Percentiles rank a stretch among this genome's conserved stretches.
Conservation (phyloP, 805 yeast genomes). For the Yarrowia hollandica region DNA sequence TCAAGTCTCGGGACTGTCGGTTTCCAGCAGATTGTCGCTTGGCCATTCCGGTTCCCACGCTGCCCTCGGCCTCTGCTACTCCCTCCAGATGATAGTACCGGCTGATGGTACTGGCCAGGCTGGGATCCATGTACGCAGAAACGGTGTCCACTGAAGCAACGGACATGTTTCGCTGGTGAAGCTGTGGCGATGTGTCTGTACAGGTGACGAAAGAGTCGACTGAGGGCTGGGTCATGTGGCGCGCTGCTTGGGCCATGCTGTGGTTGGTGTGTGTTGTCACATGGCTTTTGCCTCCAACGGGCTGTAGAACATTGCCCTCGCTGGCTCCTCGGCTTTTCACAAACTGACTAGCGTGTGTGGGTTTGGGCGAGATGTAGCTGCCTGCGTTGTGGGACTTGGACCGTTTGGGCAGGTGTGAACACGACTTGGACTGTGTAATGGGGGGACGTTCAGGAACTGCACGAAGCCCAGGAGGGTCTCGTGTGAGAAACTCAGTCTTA, state of each 20-base stretch:
- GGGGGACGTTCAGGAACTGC: background rate
- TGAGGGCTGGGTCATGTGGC: background rate
- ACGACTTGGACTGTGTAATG: slow-evolving; percentile 3
- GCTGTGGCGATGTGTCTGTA: background rate
- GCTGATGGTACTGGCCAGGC: background rate
- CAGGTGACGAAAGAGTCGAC: slow-evolving; percentile 15
- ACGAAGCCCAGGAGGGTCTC: no score
- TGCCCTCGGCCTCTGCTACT: background rate
- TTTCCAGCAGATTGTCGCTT: no score
- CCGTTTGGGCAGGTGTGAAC: background rate
- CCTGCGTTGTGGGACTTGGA: background rate
- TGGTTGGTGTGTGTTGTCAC: background rate
- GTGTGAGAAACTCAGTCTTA: no score
- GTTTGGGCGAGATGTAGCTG: background rate
- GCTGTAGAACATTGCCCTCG: no score
- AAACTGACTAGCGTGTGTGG: background rate
- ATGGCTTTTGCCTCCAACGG: no score
- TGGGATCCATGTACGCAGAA: background rate
- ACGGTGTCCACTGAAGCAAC: slow-evolving; percentile 1
- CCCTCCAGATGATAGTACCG: background rate
- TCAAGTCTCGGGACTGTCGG: background rate
- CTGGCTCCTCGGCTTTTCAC: background rate
- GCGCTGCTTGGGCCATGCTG: background rate
- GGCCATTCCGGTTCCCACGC: background rate
- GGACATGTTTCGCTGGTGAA: background rate